Base-by-base conservation (phyloP, 768 basidiomycete species). In the Pholiota molesta region DNA sequence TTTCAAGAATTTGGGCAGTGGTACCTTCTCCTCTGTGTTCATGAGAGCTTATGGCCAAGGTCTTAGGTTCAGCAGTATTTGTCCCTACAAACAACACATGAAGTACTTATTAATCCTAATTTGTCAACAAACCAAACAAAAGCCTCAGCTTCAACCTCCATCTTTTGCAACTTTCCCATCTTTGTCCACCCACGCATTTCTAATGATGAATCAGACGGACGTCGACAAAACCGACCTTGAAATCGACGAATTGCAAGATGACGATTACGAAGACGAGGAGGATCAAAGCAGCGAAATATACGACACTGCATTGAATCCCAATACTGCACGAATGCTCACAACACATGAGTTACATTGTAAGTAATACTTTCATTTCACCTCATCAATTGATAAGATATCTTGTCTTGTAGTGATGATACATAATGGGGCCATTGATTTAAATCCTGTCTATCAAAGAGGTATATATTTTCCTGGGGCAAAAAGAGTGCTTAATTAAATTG, bases 401-500 rank as follows among this genome's bases (percentile, higher is more conserved):
- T 9, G 28, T 49, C 42, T n/a, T 59, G n/a, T 35, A 91, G 89
- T 73, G 9, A 77, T 84, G 35, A 90, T 92, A 60, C 89, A 91
- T 69, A 82, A 88, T 37, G 89, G 89, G 5, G 74, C 73, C 0
- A 89, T 93, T 57, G 88, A 92, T 69, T 74, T 93, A 26, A 83
- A 86, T 56, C 90, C 91, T 0, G 75, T 83, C 19, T 92, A 91
- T 69, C 90, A 92, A 70, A 78, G 90, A 80, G 90, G 90, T 86
- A 57, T 59, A 78, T 67, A 16, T 19, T n/a, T 29, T 57, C 63
- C 26, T 42, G 35, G 39, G 35, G 62, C 35, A 42, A n/a, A 31
- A 26, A 23, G 14, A 23, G 31, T 42, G 19, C 11, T 51, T 57
- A 52, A 49, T 49, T 17, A 29, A 57, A 28, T 9, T n/a, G 33